Evolutionary conservation across 2,329 filamentous ascomycete species (phyloP), one percentile per base, ranked within the genome.

Genomic region (Fusarium nurragi): DNA sequence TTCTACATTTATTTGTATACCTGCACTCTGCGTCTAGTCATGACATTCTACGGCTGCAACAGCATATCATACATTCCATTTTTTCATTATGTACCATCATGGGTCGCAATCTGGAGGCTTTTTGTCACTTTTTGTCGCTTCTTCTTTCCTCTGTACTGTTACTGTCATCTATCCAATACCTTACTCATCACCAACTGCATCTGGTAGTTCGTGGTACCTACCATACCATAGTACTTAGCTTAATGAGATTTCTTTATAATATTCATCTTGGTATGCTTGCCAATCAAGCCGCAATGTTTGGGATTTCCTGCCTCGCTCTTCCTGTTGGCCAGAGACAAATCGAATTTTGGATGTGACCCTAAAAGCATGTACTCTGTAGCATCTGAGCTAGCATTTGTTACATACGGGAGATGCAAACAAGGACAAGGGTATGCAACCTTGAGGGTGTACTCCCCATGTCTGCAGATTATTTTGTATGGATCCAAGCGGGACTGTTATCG

Each of bases 41-140:
- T 51, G 60, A 70, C 58, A 61, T 44, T 52, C 56, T 21, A 68
- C 61, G 68, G 66, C 68, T 62, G 58, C 58, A 49, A 69, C 52
- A 64, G 67, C 59, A 55, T 65, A 49, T 54, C 52, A 37, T 52
- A 60, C 43, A 66, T 67, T 51, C 54, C 23, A n/a, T 64, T 64
- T 25, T 37, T 36, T 50, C 22, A 60, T 64, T 38, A 49, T 64
- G 46, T 56, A 65, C 22, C 21, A 54, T 48, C 46, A 64, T 23
- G 37, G 50, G 64, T 59, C 37, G 64, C 52, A 53, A 44, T 32
- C 38, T 25, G 22, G 28, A 30, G 54, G 43, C 23, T n/a, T 46
- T 46, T 49, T 41, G 23, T 60, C 36, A 51, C 16, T 55, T 57
- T 43, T 36, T 49, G 38, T 26, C 41, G 11, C 22, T 25, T 49